These are phyloP conservation scores for Fusarium guadeloupense DNA, from an alignment of 2,329 filamentous ascomycete genomes.

Conservation along the genomic window DNA sequence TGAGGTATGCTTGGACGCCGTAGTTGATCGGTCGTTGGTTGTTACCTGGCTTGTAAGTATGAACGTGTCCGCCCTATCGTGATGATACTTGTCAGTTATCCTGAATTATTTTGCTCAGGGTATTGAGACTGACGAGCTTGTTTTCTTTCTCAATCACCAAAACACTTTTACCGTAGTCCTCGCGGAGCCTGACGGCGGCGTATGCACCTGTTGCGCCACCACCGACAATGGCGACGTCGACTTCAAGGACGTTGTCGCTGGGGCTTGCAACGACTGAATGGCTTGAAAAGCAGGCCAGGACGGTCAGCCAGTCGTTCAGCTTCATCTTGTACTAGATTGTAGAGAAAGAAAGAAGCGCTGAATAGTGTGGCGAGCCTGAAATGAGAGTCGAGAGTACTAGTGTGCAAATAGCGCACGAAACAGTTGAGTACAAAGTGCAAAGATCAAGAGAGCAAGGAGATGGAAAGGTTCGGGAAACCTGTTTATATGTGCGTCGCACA, in stretches of 20 bases:
- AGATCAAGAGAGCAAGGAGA: no score
- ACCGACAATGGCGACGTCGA: constrained; percentile 30
- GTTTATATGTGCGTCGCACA: no score
- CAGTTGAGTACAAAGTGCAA: no score
- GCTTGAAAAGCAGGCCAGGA: not conserved
- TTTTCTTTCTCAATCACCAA: constrained; percentile 32
- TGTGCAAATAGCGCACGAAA: no score
- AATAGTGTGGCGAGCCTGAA: no score
- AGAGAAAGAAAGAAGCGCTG: not conserved
- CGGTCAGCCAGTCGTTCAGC: not conserved
- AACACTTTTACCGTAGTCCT: constrained; percentile 24
- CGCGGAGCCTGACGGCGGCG: constrained; percentile 33
- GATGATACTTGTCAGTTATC: not conserved
- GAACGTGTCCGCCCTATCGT: constrained; percentile 28
- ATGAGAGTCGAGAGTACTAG: no score
- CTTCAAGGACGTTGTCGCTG: not conserved
- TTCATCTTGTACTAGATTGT: not conserved
- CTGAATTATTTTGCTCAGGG: fast-evolving
- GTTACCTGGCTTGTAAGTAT: constrained; percentile 11
- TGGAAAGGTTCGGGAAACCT: no score
- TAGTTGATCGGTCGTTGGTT: constrained; percentile 15
- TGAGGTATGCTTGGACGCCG: constrained; percentile 26
- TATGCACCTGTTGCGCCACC: constrained; percentile 30
- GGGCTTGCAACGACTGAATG: not conserved
- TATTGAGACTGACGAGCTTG: not conserved